Conservation (phyloP, 2,329 filamentous ascomycete genomes). For the Lithohypha guttulata region DNA sequence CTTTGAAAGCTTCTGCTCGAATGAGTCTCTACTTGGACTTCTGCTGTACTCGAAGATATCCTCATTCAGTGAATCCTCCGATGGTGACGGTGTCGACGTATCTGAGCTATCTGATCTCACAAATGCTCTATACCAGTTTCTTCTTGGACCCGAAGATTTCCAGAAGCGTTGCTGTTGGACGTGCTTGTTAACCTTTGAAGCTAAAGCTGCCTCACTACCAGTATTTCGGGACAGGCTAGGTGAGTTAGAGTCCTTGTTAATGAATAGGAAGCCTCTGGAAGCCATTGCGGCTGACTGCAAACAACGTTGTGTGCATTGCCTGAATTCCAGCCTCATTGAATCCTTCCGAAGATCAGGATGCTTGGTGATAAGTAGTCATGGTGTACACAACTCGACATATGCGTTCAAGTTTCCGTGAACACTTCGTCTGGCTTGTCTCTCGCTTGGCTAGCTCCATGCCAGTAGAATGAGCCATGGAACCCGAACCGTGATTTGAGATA, state of each 20-base stretch:
- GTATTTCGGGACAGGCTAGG: conserved; percentile 6
- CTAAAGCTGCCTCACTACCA: conserved; percentile 4
- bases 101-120: conserved; percentile 2
- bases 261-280: conserved; percentile 1
- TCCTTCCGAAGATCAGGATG: too few relatives aligned
- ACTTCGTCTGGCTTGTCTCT: too few relatives aligned
- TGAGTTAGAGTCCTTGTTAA: conserved; percentile 7
- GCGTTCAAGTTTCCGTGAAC: too few relatives aligned
- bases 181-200: conserved; percentile 8
- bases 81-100: neutral
- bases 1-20: neutral
- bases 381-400: too few relatives aligned
- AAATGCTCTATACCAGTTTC: conserved; percentile 8
- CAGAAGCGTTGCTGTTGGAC: conserved; percentile 6
- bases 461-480: too few relatives aligned
- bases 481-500: too few relatives aligned
- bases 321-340: too few relatives aligned
- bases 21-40: neutral
- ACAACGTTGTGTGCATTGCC: too few relatives aligned
- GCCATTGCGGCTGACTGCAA: conserved; percentile 4
- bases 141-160: neutral
- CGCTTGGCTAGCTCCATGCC: too few relatives aligned
- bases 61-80: neutral
- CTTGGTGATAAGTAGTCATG: too few relatives aligned
- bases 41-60: neutral